Base-by-base conservation (phyloP, 352 stramenopile genomes). In the Globisporangium spinosum region DNA sequence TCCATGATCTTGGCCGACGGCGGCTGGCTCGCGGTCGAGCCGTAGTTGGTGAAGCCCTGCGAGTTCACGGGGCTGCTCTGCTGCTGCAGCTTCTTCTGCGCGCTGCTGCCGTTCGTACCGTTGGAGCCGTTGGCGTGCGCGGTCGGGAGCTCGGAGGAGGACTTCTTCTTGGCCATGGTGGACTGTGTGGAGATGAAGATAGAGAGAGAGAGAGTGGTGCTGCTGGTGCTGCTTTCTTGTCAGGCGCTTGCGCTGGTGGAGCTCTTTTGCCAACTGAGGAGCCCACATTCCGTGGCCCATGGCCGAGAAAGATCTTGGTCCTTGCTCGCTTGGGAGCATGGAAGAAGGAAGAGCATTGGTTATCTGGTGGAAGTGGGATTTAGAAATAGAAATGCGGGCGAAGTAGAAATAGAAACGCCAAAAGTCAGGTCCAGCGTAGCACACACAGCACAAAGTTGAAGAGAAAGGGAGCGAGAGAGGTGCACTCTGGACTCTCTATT, bases 41-140 rank as follows among this genome's bases (percentile, higher is more conserved):
- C 83, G 67, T 91, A 91, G 76, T 82, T 81, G 32, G 65, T 64
- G 25, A 77, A 72, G 10, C 64, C 62, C 34, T 74, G 72, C 4
- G 67, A 40, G 54, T 68, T 67, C 38, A 71, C 51, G 20, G 69
- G 70, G 63, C 70, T 83, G 51, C 45, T 29, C 61, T 57, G 27
- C 34, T 34, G 58, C 58, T 49, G 53, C 25, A 58, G 53, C 53
- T 38, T 58, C 53, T 58, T 58, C 53, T 62, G 63, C 27, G 29
- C 47, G 40, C 47, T 25, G n/a, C 9, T 47, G 25, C 32, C 32
- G 3, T 32, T 32, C 4, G 27, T 62, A 13, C 62, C 62, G 23
- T 61, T 64, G 56, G 1, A 38, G 56, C 43, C 13, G 56, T 9
- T 58, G 56, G 12, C 15, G 64, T 35, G 35, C 17, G 60, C 64